phyloP scores from a whole-genome alignment of 306 rosid species.

The Carpinus fangiana region DNA sequence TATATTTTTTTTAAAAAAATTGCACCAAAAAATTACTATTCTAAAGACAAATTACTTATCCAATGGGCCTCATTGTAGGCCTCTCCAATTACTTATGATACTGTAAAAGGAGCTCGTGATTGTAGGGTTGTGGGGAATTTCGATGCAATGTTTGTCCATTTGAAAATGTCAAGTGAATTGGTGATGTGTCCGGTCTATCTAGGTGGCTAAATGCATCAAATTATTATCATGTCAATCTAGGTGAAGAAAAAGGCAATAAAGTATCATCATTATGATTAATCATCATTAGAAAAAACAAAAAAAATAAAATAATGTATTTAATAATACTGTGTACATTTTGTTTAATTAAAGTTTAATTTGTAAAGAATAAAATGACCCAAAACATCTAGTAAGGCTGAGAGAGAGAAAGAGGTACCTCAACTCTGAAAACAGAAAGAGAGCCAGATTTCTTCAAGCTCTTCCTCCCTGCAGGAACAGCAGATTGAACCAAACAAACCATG shows the following conservation, averaged over 20 bases:
- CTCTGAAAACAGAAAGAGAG: constrained; percentile 67
- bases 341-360: not conserved
- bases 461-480: constrained; percentile 61
- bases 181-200: not conserved
- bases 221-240: not conserved
- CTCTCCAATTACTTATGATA: too few relatives aligned
- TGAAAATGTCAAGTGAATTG: not conserved
- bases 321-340: not conserved
- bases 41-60: too few relatives aligned
- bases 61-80: too few relatives aligned
- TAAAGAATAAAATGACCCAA: constrained; percentile 17
- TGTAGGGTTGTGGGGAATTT: too few relatives aligned
- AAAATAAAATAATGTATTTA: not conserved
- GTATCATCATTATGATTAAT: not conserved
- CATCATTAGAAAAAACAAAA: not conserved
- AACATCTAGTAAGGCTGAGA: not conserved
- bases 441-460: constrained; percentile 69
- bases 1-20: too few relatives aligned
- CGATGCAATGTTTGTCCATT: not conserved
- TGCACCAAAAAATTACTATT: too few relatives aligned
- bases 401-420: constrained; percentile 54
- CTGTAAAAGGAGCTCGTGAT: too few relatives aligned
- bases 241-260: not conserved
- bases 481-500: constrained; percentile 87
- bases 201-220: not conserved